These are phyloP conservation scores for Fusarium anguioides DNA, from an alignment of 2,329 filamentous ascomycete genomes.

Conservation along the genomic window DNA sequence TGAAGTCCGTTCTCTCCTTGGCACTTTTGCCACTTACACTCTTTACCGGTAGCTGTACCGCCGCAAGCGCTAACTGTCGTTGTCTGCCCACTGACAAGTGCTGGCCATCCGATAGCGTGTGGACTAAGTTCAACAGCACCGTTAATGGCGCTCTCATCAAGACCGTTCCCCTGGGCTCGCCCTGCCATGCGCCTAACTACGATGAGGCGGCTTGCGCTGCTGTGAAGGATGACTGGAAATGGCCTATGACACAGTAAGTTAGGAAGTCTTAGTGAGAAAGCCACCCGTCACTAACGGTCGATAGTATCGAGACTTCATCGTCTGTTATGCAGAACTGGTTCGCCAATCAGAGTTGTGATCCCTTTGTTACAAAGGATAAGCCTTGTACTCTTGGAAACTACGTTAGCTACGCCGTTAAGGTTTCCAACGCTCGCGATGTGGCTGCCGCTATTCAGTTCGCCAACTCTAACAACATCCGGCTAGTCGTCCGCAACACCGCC, in stretches of 20 bases:
- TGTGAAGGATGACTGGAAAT: conserved; percentile 57
- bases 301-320: conserved; percentile 51
- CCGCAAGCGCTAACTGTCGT: conserved; percentile 50
- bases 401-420: conserved; percentile 54
- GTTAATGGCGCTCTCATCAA: conserved; percentile 61
- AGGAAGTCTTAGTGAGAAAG: not conserved
- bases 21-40: conserved; percentile 28
- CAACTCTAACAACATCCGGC: conserved; percentile 51
- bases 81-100: conserved; percentile 62
- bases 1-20: conserved; percentile 33
- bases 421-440: conserved; percentile 47
- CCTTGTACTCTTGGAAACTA: conserved; percentile 58
- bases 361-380: conserved; percentile 51
- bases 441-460: conserved; percentile 52
- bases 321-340: conserved; percentile 55
- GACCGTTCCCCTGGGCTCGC: conserved; percentile 61
- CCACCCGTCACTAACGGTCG: not conserved
- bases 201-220: conserved; percentile 56
- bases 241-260: conserved; percentile 58
- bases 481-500: conserved; percentile 50
- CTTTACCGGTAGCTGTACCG: conserved; percentile 6
- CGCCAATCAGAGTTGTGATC: conserved; percentile 53
- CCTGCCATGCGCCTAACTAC: conserved; percentile 62
- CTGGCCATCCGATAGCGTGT: conserved; percentile 61
- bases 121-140: conserved; percentile 62